Percentiles rank a stretch among this genome's conserved stretches.
phyloP scores from a whole-genome alignment of 805 yeast genomes.

The Yueomyces sp. region DNA sequence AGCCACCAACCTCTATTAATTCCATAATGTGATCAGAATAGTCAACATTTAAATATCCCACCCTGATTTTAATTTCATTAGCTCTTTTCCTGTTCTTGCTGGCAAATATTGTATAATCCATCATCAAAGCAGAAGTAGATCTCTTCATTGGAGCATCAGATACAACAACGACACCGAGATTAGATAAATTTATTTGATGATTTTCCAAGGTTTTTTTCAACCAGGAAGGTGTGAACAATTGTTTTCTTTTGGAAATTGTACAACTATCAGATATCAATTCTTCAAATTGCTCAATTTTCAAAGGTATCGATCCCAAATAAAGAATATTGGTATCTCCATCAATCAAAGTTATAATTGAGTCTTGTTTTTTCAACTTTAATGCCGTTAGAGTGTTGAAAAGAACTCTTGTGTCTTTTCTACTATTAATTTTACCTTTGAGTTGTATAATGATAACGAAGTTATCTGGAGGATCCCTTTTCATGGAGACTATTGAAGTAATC shows the following conservation, averaged over 20 bases:
- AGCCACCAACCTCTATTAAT: constrained; percentile 18
- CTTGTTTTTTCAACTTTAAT: constrained; percentile 7
- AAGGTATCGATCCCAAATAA: constrained; percentile 1
- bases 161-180: constrained; percentile 12
- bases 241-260: not conserved
- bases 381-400: constrained; percentile 17
- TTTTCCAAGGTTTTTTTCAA: constrained; percentile 7
- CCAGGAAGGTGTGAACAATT: constrained; percentile 8
- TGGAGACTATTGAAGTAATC: constrained; percentile 17
- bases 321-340: constrained; percentile 10
- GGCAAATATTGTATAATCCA: constrained; percentile 11
- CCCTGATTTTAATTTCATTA: constrained; percentile 19
- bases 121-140: constrained; percentile 13
- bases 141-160: constrained; percentile 17
- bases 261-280: not conserved
- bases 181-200: not conserved
- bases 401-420: constrained; percentile 2
- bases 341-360: constrained; percentile 11
- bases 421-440: constrained; percentile 10
- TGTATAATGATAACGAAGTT: constrained; percentile 18
- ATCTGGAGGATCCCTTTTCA: constrained; percentile 17
- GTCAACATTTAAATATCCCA: constrained; percentile 22
- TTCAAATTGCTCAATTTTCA: not conserved
- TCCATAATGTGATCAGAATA: constrained; percentile 19
- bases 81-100: constrained; percentile 10